These are phyloP conservation scores for Zygosaccharomyces sapae DNA, from an alignment of 1,139 yeast genomes.

Conservation along the genomic window DNA sequence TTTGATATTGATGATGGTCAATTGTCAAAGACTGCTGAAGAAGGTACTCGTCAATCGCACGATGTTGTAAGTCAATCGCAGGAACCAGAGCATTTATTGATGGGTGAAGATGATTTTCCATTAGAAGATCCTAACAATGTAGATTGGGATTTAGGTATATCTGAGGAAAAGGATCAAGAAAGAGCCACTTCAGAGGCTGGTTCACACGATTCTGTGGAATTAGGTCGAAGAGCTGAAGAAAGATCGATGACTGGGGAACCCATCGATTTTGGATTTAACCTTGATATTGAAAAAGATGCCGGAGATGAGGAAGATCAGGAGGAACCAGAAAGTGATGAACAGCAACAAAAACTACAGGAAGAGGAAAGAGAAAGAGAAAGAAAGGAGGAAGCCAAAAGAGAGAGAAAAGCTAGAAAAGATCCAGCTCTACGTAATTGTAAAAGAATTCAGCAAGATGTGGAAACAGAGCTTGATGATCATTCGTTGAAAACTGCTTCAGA, in stretches of 20 bases:
- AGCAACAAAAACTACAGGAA: slow-evolving; percentile 10
- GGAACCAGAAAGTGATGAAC: slow-evolving; percentile 20
- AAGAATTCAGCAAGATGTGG: slow-evolving; percentile 24
- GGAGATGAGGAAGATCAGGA: slow-evolving; percentile 10
- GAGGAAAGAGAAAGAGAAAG: slow-evolving; percentile 1
- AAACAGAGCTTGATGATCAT: slow-evolving; percentile 26
- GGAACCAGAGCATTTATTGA: slow-evolving; percentile 11
- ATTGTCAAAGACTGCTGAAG: slow-evolving; percentile 43
- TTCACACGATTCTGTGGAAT: slow-evolving; percentile 34
- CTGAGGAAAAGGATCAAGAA: slow-evolving; percentile 12
- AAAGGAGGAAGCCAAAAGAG: neutral
- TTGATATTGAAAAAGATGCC: slow-evolving; percentile 35
- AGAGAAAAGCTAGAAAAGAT: slow-evolving; percentile 4
- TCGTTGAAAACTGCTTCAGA: slow-evolving; percentile 12
- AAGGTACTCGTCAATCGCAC: slow-evolving; percentile 54
- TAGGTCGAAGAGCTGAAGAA: slow-evolving; percentile 37
- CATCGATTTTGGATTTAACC: slow-evolving; percentile 37
- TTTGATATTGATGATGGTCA: slow-evolving; percentile 27
- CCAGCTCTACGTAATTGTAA: slow-evolving; percentile 21
- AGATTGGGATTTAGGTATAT: slow-evolving; percentile 33
- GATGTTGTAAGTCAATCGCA: slow-evolving; percentile 5
- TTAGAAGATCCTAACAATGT: slow-evolving; percentile 26
- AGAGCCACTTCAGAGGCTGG: slow-evolving; percentile 6
- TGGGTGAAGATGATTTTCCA: slow-evolving; percentile 19
- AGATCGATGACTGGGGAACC: slow-evolving; percentile 21